A percentile compares a stretch with the other conserved stretches of the same genome.
phyloP scores from a whole-genome alignment of 306 rosid genomes.

The Cicer bijugum region DNA sequence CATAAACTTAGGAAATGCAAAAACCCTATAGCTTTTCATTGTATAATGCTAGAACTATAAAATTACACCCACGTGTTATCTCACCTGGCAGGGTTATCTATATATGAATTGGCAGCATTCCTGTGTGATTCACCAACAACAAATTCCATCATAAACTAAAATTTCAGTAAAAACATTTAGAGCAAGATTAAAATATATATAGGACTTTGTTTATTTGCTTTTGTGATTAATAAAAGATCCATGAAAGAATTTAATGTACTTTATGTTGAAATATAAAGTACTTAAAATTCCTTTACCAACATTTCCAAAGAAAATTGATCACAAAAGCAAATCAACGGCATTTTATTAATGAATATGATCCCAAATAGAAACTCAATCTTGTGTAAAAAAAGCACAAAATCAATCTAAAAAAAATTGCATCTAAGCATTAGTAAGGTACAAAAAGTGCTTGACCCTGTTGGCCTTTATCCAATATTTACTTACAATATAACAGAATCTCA shows the following conservation, averaged over 20 bases:
- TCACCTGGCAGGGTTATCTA: neutral
- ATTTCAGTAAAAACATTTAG: conserved; percentile 30
- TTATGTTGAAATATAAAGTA: conserved; percentile 6
- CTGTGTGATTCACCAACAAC: neutral
- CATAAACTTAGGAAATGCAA: conserved; percentile 25
- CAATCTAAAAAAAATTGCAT: conserved; percentile 16
- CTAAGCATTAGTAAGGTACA: conserved; percentile 42
- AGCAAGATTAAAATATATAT: conserved; percentile 14
- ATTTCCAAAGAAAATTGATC: conserved; percentile 30
- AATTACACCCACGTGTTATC: neutral
- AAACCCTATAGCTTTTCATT: conserved; percentile 1
- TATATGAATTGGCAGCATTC: neutral
- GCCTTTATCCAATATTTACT: conserved; percentile 42
- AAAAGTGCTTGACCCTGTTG: conserved; percentile 41
- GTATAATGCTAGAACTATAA: conserved; percentile 3
- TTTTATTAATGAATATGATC: conserved; percentile 27
- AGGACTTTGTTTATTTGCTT: conserved; percentile 22
- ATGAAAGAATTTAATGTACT: neutral
- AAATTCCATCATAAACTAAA: conserved; percentile 14
- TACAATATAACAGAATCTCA: conserved; percentile 41
- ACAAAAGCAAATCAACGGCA: neutral
- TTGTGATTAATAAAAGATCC: conserved; percentile 17
- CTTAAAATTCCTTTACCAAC: conserved; percentile 24
- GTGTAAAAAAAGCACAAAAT: conserved; percentile 1
- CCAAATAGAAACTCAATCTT: conserved; percentile 2